A percentile compares a stretch with the other conserved stretches of the same genome.
phyloP scores from a whole-genome alignment of 2,329 filamentous ascomycete species.

The Emmonsiellopsis sp. region DNA sequence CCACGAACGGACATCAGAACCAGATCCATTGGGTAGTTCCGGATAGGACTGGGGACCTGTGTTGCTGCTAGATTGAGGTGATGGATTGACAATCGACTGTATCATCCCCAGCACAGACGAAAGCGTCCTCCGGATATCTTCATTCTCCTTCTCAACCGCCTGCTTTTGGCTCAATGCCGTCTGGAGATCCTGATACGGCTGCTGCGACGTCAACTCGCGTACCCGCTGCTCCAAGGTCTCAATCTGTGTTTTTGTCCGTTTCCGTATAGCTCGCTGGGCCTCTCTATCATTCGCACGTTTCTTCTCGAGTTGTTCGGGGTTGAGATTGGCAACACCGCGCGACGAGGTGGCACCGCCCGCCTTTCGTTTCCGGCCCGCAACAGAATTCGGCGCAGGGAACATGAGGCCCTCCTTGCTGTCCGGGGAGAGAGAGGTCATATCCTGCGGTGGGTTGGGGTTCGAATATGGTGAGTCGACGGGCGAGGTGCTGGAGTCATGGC shows the following conservation, averaged over 20 bases:
- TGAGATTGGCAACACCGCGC: conserved; percentile 77
- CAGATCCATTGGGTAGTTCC: neutral
- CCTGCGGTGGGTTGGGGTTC: neutral
- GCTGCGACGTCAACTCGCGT: conserved; percentile 65
- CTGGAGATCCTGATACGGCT: conserved; percentile 78
- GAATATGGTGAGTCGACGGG: neutral
- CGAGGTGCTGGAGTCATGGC: neutral
- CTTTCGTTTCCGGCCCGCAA: conserved; percentile 35
- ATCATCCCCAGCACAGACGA: conserved; percentile 52
- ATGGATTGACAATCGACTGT: conserved; percentile 30
- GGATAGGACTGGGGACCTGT: conserved; percentile 2
- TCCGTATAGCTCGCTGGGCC: conserved; percentile 74
- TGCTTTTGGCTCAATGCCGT: conserved; percentile 67
- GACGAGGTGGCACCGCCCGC: conserved; percentile 34
- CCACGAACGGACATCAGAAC: neutral
- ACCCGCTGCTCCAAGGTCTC: conserved; percentile 65
- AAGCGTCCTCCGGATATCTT: conserved; percentile 63
- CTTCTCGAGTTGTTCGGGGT: conserved; percentile 76
- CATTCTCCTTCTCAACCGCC: conserved; percentile 67
- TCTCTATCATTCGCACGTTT: conserved; percentile 89
- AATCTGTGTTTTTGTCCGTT: conserved; percentile 73
- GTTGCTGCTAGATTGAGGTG: neutral
- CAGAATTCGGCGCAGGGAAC: conserved; percentile 10
- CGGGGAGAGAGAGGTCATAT: neutral
- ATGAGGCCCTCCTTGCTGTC: neutral